Base-by-base conservation (phyloP, 1,284 basidiomycete genomes). In the Pyrrhoderma noxium region DNA sequence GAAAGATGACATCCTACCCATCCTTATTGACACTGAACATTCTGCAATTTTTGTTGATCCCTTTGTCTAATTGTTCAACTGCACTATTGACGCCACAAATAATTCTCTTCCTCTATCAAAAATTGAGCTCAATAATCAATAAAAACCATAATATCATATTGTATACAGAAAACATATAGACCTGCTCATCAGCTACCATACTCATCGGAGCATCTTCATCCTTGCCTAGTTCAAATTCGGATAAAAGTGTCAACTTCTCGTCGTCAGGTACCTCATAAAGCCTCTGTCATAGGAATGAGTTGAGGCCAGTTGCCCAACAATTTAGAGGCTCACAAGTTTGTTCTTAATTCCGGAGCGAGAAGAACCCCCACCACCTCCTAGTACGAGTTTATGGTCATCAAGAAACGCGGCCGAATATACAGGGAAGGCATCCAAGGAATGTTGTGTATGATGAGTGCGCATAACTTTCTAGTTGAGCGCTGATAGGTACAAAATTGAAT, bases 161-260 rank as follows among this genome's bases (percentile, higher is more conserved):
- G 31, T 27, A 31, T 36, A 53, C n/a, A 52, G 55, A 52, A 45
- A 36, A 42, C 18, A n/a, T 9, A 48, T 67, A 59, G 62, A 89
- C 90, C 65, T 79, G 66, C 13, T 71, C 68, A 62, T 88, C 72
- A 8, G 82, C 76, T 11, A 84, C 84, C 74, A 96, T 85, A 62
- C 92, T 94, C 89, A 93, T 96, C 9, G 93, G 93, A 7, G 87
- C 88, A 67, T 97, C 93, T 64, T 93, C 92, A 31, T 82, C 86
- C 46, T 70, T 77, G 51, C 80, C 83, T 8, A 97, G 74, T 59
- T 89, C 79, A 43, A 83, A 71, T 65, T 95, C 89, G 56, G 79
- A 67, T 9, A 83, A 60, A 1, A 82, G 70, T 41, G 79, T 70
- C 18, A 95, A 66, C 18, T 70, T 70, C 54, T 77, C 73, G 37